Evolutionary conservation across 140 eudicot species (phyloP), one percentile per base, ranked within the genome.

Genomic region (Oenanthe javanica): DNA sequence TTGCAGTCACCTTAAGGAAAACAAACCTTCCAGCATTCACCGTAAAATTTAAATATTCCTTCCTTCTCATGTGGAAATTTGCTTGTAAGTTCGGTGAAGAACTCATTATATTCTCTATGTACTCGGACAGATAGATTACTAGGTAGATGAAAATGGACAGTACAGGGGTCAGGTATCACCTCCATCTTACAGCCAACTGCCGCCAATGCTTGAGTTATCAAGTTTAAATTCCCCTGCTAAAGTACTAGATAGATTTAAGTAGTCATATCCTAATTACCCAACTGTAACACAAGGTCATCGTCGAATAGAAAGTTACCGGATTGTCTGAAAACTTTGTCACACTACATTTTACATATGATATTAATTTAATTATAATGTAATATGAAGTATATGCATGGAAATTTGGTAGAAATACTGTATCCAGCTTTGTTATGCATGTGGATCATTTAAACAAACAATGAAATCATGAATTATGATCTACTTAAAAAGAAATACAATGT

Each of bases 11-110:
- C 91, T 90, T 81, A 88, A 83, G 49, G 74, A 87, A 88, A 79
- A 95, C 97, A 81, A 85, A 92, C 99, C 99, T 95, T 92, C 99
- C 99, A 95, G 86, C 99, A 95, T 83, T 40, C 88, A 13, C 92
- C 78, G 78, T 95, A 95, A 86, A 95, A 95, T 84, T 89, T 88
- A 84, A 88, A 90, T 80, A 95, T 95, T 73, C 99, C 97, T 84
- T 92, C 93, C 82, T 86, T 92, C 81, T 95, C 99, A 51, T 95
- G 95, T 3, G 99, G 99, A 79, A 95, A 95, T 86, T 83, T 95
- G 82, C 91, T 86, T 67, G 90, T 87, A 36, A 95, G 92, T 76
- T 95, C 97, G 8, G 91, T 76, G 81, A 92, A 77, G 78, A 95
- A 95, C 43, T 92, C 92, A 70, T 75, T 86, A 57, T 92, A 95